Base-by-base conservation (phyloP, 257 asterid species). In the Nicotiana paniculata region DNA sequence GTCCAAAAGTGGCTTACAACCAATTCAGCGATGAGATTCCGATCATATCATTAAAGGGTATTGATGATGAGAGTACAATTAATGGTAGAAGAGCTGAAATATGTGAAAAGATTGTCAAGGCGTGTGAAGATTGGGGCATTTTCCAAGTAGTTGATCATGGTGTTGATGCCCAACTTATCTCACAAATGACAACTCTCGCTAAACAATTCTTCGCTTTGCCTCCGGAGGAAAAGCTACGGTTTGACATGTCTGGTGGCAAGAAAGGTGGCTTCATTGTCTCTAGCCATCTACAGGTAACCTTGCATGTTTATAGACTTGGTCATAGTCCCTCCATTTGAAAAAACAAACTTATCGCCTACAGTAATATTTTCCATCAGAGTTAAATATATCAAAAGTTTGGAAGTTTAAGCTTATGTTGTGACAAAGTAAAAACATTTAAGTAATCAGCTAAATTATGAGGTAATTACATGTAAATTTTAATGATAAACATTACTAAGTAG, bases 91-190 rank as follows among this genome's bases (percentile, higher is more conserved):
- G 95, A 88, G 70, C 48, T 3, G 97, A 90, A 83, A 85, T 91
- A 30, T 85, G 96, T 74, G 75, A 85, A 76, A 86, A 88, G 61
- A 91, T 95, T 12, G 97, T 88, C 6, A 86, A 80, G 1, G 99
- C 99, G 1, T 93, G 96, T 67, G 98, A 93, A 84, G 98, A 89
- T 11, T 93, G 98, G 98, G 99, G 99, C 0, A 85, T 95, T 32
- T 95, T 95, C 32, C 99, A 95, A 88, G 93, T 95, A 2, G 82
- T 90, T 12, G 97, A 93, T 84, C 98, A 95, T 32, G 98, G 97
- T 30, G 75, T 95, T 0, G 96, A 92, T 37, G 3, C 12, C 61
- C 39, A 76, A 13, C 81, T 95, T 16, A 53, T 92, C 17, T 80
- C 82, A 0, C 87, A 87, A 39, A 93, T 95, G 98, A 84, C 86